These are phyloP conservation scores for Emydomyces testavorans DNA, from an alignment of 2,329 filamentous ascomycete species.

Conservation along the genomic window DNA sequence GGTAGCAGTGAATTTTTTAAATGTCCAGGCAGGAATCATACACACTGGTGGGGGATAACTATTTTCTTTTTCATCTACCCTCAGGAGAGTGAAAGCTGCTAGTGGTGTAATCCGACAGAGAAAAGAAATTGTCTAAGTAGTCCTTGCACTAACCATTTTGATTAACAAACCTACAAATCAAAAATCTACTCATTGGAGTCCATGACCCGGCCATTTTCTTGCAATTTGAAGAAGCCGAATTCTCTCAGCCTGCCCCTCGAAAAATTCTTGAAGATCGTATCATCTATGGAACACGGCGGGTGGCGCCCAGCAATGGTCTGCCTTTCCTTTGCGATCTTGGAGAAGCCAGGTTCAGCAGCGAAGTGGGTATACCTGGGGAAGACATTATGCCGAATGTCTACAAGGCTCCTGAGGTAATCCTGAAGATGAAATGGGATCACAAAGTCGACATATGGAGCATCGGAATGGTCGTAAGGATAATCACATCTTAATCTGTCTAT, in stretches of 20 bases:
- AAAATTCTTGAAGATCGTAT: constrained; percentile 12
- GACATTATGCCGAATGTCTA: constrained; percentile 20
- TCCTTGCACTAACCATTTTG: background rate
- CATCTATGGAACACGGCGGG: constrained; percentile 9
- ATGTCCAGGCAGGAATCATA: constrained; percentile 5
- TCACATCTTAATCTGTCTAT: background rate
- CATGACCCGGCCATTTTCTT: constrained; percentile 3
- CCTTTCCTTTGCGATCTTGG: constrained; percentile 13
- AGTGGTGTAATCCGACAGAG: too few relatives aligned
- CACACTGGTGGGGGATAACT: constrained; percentile 8
- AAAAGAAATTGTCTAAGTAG: background rate
- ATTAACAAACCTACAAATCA: constrained; percentile 3
- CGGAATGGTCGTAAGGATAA: constrained; percentile 17
- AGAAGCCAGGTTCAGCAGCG: constrained; percentile 1
- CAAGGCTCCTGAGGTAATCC: constrained; percentile 20
- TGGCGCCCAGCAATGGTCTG: background rate
- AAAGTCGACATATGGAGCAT: constrained; percentile 22
- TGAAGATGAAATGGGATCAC: constrained; percentile 20
- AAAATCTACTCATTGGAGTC: constrained; percentile 6
- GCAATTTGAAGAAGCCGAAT: constrained; percentile 12
- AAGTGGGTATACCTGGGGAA: constrained; percentile 4
- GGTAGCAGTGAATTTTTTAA: constrained; percentile 3
- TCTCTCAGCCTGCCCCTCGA: constrained; percentile 6
- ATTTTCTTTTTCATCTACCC: background rate
- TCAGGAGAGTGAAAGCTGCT: too few relatives aligned